Percentiles rank a stretch among this genome's conserved stretches.
These are phyloP conservation scores for Talaromyces sp. DNA, from an alignment of 2,329 filamentous ascomycete species.

Conservation along the genomic window DNA sequence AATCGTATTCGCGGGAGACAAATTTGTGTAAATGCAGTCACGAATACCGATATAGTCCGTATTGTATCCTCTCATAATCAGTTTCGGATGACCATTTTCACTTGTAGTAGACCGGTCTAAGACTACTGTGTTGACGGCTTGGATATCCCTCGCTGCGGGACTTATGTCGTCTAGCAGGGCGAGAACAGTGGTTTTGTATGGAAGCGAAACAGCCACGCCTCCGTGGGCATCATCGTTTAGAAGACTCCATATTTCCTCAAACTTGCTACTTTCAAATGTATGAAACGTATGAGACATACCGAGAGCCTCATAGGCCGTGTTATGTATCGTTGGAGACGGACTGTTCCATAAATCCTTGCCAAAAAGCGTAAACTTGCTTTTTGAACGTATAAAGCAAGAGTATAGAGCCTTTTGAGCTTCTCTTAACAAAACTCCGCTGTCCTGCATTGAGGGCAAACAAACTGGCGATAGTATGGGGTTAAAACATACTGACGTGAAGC, in stretches of 20 bases:
- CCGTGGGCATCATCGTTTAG: conserved; percentile 11
- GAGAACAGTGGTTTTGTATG: conserved; percentile 21
- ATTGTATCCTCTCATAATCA: conserved; percentile 20
- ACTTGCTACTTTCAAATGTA: conserved; percentile 3
- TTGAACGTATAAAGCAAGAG: conserved; percentile 11
- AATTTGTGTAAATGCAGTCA: conserved; percentile 19
- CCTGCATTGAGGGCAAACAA: conserved; percentile 2
- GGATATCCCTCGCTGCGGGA: conserved; percentile 19
- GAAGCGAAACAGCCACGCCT: conserved; percentile 18
- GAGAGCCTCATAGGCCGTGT: conserved; percentile 17
- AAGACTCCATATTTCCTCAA: conserved; percentile 12
- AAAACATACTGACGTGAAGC: conserved; percentile 17
- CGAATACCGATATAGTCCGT: conserved; percentile 25
- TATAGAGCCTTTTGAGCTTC: neutral
- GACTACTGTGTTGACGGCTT: conserved; percentile 24
- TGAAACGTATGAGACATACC: conserved; percentile 20
- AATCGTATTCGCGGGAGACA: conserved; percentile 12
- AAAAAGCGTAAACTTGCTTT: conserved; percentile 18
- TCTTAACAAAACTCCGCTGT: neutral
- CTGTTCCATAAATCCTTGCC: conserved; percentile 18
- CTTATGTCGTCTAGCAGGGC: conserved; percentile 16
- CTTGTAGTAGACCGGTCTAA: conserved; percentile 8
- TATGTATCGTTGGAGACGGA: conserved; percentile 23
- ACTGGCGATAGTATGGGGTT: conserved; percentile 19
- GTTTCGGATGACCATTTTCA: conserved; percentile 1